A percentile compares a stretch with the other conserved stretches of the same genome.
phyloP scores from a whole-genome alignment of 768 basidiomycete genomes.

The Gloeophyllum trabeum region DNA sequence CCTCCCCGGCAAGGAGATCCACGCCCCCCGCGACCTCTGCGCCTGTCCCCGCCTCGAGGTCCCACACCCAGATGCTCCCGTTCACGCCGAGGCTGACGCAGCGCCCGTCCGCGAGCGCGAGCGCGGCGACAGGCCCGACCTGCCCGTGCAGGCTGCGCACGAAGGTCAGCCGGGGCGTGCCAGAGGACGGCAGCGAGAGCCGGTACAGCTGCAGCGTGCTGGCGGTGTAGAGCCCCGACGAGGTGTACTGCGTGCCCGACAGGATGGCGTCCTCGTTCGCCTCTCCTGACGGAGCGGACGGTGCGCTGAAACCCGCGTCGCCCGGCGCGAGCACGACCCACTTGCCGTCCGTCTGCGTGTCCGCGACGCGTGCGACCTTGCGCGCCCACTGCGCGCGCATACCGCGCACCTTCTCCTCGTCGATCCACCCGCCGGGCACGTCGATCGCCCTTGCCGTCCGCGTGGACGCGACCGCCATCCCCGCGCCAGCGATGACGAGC shows the following conservation, averaged over 20 bases:
- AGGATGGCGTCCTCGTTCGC: neutral
- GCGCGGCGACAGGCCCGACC: slow-evolving; percentile 47
- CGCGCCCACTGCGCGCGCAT: slow-evolving; percentile 75
- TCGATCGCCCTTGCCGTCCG: slow-evolving; percentile 63
- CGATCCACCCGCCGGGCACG: slow-evolving; percentile 61
- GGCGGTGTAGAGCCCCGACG: slow-evolving; percentile 29
- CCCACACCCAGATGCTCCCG: slow-evolving; percentile 81
- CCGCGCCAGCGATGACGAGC: slow-evolving; percentile 44
- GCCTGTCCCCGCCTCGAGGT: slow-evolving; percentile 48
- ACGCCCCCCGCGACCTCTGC: slow-evolving; percentile 27
- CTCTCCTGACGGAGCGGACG: slow-evolving; percentile 2
- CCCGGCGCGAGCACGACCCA: slow-evolving; percentile 72
- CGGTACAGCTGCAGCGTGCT: slow-evolving; percentile 67
- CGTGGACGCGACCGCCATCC: slow-evolving; percentile 41
- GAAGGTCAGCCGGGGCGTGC: slow-evolving; percentile 57
- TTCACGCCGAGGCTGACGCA: slow-evolving; percentile 67
- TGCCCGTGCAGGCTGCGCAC: slow-evolving; percentile 66
- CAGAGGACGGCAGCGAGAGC: slow-evolving; percentile 46
- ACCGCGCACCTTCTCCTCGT: slow-evolving; percentile 44
- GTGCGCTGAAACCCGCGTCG: slow-evolving; percentile 5
- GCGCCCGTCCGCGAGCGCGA: slow-evolving; percentile 71
- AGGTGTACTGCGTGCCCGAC: slow-evolving; percentile 15
- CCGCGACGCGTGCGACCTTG: slow-evolving; percentile 59
- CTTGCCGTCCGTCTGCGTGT: slow-evolving; percentile 75
- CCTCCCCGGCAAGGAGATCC: slow-evolving; percentile 21